These are phyloP conservation scores for Trichoderma sp. DNA, from an alignment of 2,329 filamentous ascomycete genomes.

Conservation along the genomic window DNA sequence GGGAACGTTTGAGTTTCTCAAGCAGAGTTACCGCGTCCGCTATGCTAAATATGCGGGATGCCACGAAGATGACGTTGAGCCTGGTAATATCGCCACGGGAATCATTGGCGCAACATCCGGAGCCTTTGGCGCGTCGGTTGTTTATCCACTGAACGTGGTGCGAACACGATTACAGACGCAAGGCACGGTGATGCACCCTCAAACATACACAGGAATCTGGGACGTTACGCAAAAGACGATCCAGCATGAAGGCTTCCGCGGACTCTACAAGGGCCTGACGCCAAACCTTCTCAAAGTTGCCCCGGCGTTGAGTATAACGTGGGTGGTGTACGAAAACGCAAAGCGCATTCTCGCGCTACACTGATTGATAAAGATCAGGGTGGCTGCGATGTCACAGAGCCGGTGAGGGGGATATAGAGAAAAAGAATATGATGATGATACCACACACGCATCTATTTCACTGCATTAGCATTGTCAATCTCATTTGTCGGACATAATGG, in stretches of 20 bases:
- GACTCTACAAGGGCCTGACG: constrained; percentile 91
- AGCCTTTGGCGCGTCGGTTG: constrained; percentile 86
- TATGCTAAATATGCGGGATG: constrained; percentile 69
- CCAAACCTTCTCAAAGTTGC: constrained; percentile 96
- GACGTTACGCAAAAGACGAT: constrained; percentile 87
- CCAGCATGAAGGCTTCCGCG: constrained; percentile 76
- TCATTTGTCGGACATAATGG: constrained; percentile 22
- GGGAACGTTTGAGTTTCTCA: constrained; percentile 91
- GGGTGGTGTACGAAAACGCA: constrained; percentile 89
- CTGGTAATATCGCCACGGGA: constrained; percentile 81
- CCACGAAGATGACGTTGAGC: constrained; percentile 80
- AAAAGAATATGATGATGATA: constrained; percentile 25
- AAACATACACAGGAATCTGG: constrained; percentile 86
- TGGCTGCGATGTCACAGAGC: background rate
- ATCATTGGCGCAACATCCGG: constrained; percentile 89
- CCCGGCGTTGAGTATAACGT: constrained; percentile 92
- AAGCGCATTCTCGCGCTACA: constrained; percentile 68
- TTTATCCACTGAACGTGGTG: constrained; percentile 93
- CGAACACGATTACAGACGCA: constrained; percentile 91
- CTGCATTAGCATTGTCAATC: constrained; percentile 25
- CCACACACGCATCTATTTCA: constrained; percentile 22
- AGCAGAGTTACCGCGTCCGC: constrained; percentile 68
- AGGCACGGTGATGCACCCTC: constrained; percentile 86
- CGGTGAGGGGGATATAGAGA: background rate
- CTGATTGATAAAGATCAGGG: constrained; percentile 27